Evolutionary conservation across 2,329 filamentous ascomycete genomes (phyloP).

Genomic region (Hypoxylon sp.): DNA sequence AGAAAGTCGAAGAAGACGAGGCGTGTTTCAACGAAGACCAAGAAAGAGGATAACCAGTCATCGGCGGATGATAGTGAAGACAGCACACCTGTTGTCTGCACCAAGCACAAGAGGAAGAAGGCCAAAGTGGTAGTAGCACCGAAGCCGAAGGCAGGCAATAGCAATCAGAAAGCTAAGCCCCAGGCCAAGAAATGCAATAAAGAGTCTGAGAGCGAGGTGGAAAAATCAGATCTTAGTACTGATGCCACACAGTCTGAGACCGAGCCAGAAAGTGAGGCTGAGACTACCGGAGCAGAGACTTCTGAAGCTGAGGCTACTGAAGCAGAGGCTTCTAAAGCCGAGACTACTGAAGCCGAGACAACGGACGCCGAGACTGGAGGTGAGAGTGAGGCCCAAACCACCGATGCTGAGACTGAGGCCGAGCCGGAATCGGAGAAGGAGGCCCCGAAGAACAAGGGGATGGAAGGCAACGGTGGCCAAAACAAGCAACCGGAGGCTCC

Average conservation of each 20-base stretch:
- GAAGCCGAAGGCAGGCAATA: constrained; percentile 28
- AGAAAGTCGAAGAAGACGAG: constrained; percentile 50
- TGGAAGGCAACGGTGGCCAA: constrained; percentile 20
- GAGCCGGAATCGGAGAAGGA: constrained; percentile 34
- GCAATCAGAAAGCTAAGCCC: constrained; percentile 27
- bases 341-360: constrained; percentile 34
- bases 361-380: constrained; percentile 14
- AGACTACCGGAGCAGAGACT: constrained; percentile 36
- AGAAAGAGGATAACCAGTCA: constrained; percentile 28
- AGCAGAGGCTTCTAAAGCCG: constrained; percentile 27
- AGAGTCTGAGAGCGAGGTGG: constrained; percentile 29
- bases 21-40: constrained; percentile 43
- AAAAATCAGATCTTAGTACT: constrained; percentile 21
- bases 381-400: constrained; percentile 37
- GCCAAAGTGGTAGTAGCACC: constrained; percentile 20
- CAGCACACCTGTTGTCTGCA: constrained; percentile 27
- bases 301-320: constrained; percentile 32
- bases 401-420: constrained; percentile 12
- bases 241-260: not conserved
- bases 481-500: too few species aligned
- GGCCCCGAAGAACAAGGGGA: constrained; percentile 23
- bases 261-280: constrained; percentile 14
- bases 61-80: constrained; percentile 34
- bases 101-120: constrained; percentile 41
- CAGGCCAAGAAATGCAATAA: constrained; percentile 35